phyloP scores from a whole-genome alignment of 768 basidiomycete species.

The Leccinum broughii region DNA sequence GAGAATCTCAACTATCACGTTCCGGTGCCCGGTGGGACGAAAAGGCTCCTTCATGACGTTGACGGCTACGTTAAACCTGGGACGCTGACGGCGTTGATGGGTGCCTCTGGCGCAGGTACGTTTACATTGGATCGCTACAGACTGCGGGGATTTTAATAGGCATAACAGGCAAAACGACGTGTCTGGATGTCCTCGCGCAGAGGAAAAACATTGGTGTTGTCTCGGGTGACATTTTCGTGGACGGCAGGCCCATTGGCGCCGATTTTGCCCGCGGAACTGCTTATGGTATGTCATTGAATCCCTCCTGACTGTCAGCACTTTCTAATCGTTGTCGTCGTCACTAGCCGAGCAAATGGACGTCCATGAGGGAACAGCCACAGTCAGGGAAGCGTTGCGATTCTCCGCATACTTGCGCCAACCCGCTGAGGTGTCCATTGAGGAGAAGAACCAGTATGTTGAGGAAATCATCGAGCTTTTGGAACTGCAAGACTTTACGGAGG shows the following conservation, averaged over 20 bases:
- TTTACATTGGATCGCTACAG: slow-evolving; percentile 18
- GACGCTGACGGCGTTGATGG: slow-evolving; percentile 88
- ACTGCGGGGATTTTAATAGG: slow-evolving; percentile 2
- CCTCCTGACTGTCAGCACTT: slow-evolving; percentile 16
- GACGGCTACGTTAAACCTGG: slow-evolving; percentile 84
- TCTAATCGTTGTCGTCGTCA: slow-evolving; percentile 24
- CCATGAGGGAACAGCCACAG: slow-evolving; percentile 79
- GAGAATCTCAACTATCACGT: slow-evolving; percentile 75
- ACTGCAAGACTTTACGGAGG: slow-evolving; percentile 81
- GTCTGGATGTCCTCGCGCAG: slow-evolving; percentile 71
- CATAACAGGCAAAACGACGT: slow-evolving; percentile 68
- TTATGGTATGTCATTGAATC: slow-evolving; percentile 51
- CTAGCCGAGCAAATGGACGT: slow-evolving; percentile 82
- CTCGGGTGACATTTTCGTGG: slow-evolving; percentile 61
- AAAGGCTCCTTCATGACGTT: slow-evolving; percentile 70
- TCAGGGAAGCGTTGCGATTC: slow-evolving; percentile 83
- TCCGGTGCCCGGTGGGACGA: slow-evolving; percentile 60
- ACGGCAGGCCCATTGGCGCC: slow-evolving; percentile 59
- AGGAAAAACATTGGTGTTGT: slow-evolving; percentile 72
- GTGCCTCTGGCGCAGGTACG: slow-evolving; percentile 73
- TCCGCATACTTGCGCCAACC: slow-evolving; percentile 86
- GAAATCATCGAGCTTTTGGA: slow-evolving; percentile 84
- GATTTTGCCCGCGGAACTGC: slow-evolving; percentile 71
- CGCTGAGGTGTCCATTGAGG: slow-evolving; percentile 57
- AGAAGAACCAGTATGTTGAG: slow-evolving; percentile 79